Conservation (phyloP, 805 yeast genomes). For the Candida caryicola region DNA sequence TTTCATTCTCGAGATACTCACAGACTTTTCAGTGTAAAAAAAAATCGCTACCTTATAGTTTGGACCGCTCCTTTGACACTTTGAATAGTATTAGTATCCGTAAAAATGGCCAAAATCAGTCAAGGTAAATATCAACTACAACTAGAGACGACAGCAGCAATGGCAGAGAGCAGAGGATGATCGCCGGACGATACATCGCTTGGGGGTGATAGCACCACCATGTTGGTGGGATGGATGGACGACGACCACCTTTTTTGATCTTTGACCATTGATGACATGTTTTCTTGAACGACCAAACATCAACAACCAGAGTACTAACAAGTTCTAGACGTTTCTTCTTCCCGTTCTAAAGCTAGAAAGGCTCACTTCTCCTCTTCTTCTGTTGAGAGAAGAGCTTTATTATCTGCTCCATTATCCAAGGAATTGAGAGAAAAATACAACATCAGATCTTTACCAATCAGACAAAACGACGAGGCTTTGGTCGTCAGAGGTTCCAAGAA, state of each 20-base stretch:
- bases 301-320: slow-evolving; percentile 42
- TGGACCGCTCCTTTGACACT: neutral
- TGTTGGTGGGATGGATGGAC: too few relatives aligned
- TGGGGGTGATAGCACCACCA: too few relatives aligned
- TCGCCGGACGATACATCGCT: too few relatives aligned
- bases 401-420: slow-evolving; percentile 99
- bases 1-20: neutral
- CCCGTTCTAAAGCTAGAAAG: slow-evolving; percentile 99
- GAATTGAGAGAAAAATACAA: slow-evolving; percentile 98
- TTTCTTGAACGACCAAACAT: too few relatives aligned
- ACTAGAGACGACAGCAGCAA: slow-evolving; percentile 1
- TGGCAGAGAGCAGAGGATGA: slow-evolving; percentile 1
- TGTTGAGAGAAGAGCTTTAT: slow-evolving; percentile 85
- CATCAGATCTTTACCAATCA: slow-evolving; percentile 92
- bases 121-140: slow-evolving; percentile 45
- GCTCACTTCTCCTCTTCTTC: slow-evolving; percentile 99
- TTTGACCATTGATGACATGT: too few relatives aligned
- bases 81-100: slow-evolving; percentile 7
- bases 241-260: too few relatives aligned
- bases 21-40: neutral
- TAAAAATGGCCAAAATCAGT: slow-evolving; percentile 62
- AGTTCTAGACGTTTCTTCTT: slow-evolving; percentile 88
- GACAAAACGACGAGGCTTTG: slow-evolving; percentile 93
- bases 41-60: neutral
- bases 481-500: slow-evolving; percentile 99